Conservation (phyloP, 257 asterid genomes). For the Solanum arcanum region DNA sequence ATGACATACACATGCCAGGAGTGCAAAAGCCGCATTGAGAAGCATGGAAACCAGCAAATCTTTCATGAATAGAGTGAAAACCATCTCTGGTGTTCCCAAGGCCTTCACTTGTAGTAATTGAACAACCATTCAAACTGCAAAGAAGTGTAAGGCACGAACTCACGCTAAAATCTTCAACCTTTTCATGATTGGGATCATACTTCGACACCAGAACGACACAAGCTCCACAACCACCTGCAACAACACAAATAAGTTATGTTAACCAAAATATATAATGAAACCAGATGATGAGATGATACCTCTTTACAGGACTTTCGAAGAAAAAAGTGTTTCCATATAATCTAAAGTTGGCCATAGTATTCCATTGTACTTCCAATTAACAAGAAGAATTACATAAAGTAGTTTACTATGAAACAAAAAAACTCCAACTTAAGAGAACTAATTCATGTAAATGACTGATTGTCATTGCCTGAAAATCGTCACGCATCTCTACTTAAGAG, state of each 20-base stretch:
- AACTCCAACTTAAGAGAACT: not conserved
- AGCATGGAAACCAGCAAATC: slow-evolving; percentile 73
- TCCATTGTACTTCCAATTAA: not conserved
- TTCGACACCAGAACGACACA: slow-evolving; percentile 64
- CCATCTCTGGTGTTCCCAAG: slow-evolving; percentile 68
- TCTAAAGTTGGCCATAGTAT: not conserved
- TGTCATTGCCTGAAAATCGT: not conserved
- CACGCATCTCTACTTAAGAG: not conserved
- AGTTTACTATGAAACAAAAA: not conserved
- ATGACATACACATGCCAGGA: slow-evolving; percentile 71
- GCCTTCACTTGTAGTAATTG: slow-evolving; percentile 70
- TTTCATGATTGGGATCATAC: slow-evolving; percentile 21
- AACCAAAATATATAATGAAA: not conserved
- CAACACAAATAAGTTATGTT: not conserved
- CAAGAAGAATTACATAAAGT: not conserved
- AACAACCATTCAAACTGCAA: slow-evolving; percentile 55
- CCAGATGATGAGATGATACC: not conserved
- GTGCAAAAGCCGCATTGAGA: slow-evolving; percentile 83
- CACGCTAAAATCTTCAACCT: slow-evolving; percentile 24
- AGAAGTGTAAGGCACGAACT: slow-evolving; percentile 72
- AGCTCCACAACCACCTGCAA: slow-evolving; percentile 79
- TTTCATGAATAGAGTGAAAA: slow-evolving; percentile 60
- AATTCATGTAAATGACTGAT: not conserved
- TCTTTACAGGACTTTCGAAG: not conserved
- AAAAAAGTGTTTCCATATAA: not conserved